Evolutionary conservation across 441 rosid genomes (phyloP).

Genomic region (Hura crepitans): DNA sequence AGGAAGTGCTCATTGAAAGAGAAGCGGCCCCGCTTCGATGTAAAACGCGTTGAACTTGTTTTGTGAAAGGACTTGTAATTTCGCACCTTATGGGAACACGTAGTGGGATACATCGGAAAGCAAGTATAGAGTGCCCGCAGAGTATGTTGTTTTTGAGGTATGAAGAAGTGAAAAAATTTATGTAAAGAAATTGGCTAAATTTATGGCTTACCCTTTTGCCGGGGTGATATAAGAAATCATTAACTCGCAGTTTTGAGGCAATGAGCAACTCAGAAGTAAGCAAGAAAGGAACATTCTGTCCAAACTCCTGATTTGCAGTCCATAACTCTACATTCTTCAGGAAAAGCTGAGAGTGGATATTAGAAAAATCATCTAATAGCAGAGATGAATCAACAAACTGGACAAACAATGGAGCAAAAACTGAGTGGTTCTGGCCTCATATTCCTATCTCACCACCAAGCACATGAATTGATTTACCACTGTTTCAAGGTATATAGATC

Average conservation of each 20-base stretch:
- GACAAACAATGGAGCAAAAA: constrained; percentile 12
- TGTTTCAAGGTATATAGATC: too few species aligned
- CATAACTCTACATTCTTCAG: constrained; percentile 6
- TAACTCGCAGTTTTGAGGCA: constrained; percentile 15
- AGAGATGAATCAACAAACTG: neutral
- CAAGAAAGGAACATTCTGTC: neutral
- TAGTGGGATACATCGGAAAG: neutral
- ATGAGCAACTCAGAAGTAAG: constrained; percentile 14
- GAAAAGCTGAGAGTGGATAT: constrained; percentile 20
- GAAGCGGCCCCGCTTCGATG: too few species aligned
- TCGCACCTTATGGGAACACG: neutral
- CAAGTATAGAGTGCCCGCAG: neutral
- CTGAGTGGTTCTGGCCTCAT: constrained; percentile 20
- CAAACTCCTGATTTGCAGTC: too few species aligned
- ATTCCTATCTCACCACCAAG: neutral
- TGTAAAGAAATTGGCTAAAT: constrained; percentile 21
- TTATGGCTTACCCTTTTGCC: constrained; percentile 20
- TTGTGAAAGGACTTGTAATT: too few species aligned
- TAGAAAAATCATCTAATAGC: constrained; percentile 9
- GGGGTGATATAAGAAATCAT: constrained; percentile 13
- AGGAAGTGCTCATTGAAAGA: too few species aligned
- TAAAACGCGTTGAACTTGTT: too few species aligned
- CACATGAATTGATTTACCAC: too few species aligned
- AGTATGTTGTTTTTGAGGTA: constrained; percentile 21
- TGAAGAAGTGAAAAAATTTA: constrained; percentile 18